These are phyloP conservation scores for Syzygium grande DNA, from an alignment of 345 rosid genomes.

Conservation along the genomic window DNA sequence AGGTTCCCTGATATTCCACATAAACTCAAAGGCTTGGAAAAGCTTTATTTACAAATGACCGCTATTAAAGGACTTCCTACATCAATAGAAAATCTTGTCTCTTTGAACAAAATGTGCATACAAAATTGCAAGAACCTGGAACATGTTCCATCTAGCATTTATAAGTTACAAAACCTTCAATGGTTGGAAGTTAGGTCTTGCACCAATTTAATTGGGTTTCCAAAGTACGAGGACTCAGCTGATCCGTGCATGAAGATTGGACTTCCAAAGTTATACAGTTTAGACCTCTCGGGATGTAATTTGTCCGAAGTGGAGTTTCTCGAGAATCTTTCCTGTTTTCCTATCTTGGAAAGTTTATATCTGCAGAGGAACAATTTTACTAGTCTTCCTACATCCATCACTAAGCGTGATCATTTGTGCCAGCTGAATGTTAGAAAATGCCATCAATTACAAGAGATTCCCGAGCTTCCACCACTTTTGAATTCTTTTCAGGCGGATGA, in stretches of 20 bases:
- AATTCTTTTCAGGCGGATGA: too few relatives aligned
- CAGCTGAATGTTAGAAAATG: rapidly evolving
- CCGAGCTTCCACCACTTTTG: neutral
- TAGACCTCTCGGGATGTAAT: rapidly evolving
- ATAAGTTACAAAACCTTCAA: neutral
- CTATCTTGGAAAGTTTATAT: rapidly evolving
- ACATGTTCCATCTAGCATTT: neutral
- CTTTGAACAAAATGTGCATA: rapidly evolving
- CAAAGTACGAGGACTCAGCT: neutral
- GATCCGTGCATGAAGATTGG: neutral
- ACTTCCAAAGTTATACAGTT: rapidly evolving
- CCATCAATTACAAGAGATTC: neutral
- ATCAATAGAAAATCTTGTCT: neutral
- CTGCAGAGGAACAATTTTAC: rapidly evolving
- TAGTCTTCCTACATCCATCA: neutral
- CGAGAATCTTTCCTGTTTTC: neutral
- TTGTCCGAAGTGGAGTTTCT: rapidly evolving
- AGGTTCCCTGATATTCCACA: neutral
- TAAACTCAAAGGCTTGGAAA: neutral
- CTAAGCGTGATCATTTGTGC: neutral
- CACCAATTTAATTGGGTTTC: neutral
- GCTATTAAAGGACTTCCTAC: neutral
- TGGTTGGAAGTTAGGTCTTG: rapidly evolving
- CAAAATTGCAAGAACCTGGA: rapidly evolving
- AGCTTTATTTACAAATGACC: rapidly evolving